phyloP scores from a whole-genome alignment of 441 rosid species.

The Populus trichocarpa region DNA sequence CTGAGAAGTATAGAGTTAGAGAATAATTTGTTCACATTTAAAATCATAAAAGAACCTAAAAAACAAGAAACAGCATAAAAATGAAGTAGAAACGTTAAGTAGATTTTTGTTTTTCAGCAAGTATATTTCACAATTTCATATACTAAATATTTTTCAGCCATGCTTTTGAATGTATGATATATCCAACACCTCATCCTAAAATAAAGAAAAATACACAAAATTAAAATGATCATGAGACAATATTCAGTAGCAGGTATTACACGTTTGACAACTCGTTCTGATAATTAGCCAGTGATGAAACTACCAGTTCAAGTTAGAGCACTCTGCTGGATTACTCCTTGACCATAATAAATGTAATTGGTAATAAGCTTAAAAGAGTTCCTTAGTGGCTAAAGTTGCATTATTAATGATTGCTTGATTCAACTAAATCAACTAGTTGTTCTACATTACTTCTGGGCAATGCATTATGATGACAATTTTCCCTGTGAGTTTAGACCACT shows the following conservation, averaged over 20 bases:
- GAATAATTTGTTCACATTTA: too few relatives aligned
- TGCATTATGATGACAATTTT: not conserved
- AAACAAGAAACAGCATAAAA: too few relatives aligned
- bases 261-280: not conserved
- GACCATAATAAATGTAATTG: not conserved
- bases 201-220: too few relatives aligned
- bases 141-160: too few relatives aligned
- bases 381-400: not conserved
- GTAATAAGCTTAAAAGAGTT: not conserved
- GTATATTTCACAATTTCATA: too few relatives aligned
- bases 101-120: too few relatives aligned
- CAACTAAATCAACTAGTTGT: not conserved
- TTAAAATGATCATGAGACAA: not conserved
- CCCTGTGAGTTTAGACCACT: not conserved
- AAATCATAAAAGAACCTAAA: too few relatives aligned
- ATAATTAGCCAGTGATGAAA: not conserved
- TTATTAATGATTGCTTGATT: not conserved
- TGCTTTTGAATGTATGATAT: too few relatives aligned
- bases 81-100: too few relatives aligned
- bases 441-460: not conserved
- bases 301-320: not conserved
- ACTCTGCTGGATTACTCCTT: not conserved
- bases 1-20: too few relatives aligned
- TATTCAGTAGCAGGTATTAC: not conserved
- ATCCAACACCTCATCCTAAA: too few relatives aligned